Conservation (phyloP, 345 rosid species). For the Pugionium cornutum region DNA sequence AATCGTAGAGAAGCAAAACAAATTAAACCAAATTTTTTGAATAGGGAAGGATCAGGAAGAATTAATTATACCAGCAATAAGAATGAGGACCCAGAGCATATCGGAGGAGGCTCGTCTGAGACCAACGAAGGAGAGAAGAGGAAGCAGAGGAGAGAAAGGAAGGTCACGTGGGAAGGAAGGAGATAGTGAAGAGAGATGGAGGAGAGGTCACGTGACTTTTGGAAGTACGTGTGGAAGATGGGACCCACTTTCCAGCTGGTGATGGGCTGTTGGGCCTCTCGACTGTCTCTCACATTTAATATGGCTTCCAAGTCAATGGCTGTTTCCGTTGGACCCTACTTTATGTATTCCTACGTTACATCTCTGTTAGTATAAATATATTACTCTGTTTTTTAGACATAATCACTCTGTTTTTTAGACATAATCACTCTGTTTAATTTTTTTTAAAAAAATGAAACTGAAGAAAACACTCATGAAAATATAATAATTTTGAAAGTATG, state of each 20-base stretch:
- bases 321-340: conserved; percentile 37
- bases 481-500: too few species aligned
- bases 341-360: conserved; percentile 22
- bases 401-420: too few species aligned
- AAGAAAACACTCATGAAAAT: too few species aligned
- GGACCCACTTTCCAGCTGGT: conserved; percentile 42
- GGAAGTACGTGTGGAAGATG: conserved; percentile 30
- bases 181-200: conserved; percentile 35
- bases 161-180: conserved; percentile 40
- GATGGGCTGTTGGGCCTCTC: conserved; percentile 46
- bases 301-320: conserved; percentile 38
- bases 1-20: neutral
- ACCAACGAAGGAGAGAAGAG: conserved; percentile 2
- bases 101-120: conserved; percentile 31
- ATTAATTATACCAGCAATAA: conserved; percentile 30
- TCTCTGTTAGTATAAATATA: too few species aligned
- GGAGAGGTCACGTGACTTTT: conserved; percentile 41
- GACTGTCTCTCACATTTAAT: conserved; percentile 30
- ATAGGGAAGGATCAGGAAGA: conserved; percentile 23
- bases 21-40: neutral
- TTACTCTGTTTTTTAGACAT: too few species aligned
- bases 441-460: too few species aligned
- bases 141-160: conserved; percentile 19
- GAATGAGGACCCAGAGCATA: conserved; percentile 36
- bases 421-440: too few species aligned